Base-by-base conservation (phyloP, 306 rosid genomes). In the Ammopiptanthus mongolicus region DNA sequence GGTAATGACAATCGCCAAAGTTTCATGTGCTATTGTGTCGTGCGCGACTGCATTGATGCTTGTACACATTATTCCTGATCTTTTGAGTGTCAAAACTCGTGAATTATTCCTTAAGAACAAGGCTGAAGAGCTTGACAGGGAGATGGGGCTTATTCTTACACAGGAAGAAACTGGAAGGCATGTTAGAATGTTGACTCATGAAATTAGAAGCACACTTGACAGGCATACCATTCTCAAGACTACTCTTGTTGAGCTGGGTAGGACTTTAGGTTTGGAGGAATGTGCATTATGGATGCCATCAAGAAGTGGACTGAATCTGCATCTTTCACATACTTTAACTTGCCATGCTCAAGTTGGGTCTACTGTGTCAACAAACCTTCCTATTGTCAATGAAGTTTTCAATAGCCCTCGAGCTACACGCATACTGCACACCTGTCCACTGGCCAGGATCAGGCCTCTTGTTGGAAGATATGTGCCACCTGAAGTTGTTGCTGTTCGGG, bases 201-300 rank as follows among this genome's bases (percentile, higher is more conserved):
- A 94, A 83, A 94, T 94, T 61, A 83, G 97, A 85, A 91, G 92
- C 87, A 90, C 98, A 0, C 96, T 91, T n/a, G 88, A 94, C 69
- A 82, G 96, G 36, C 87, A 94, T 79, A 91, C 97, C 10, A 94
- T 94, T 80, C 78, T 94, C 41, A 94, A 87, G 82, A 91, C 98
- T 18, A 94, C 98, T 11, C 97, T 94, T 62, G 91, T 94, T 65
- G 98, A 94, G 95, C 83, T 94, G 48, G 94, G 96, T 21, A 87
- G 93, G 77, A 94, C 98, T 57, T 82, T 94, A 65, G 88, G 86
- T 48, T 91, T 94, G 66, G 88, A 86, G 85, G 97, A 94, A 71
- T 94, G 98, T 74, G 96, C 93, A 2, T 56, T 94, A n/a, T 94
- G 98, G 98, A 91, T 90, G 97, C 98, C 98, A 14, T 90, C 90